Conservation (phyloP, 1,139 yeast species). For the Suhomyces bolitotheri region DNA sequence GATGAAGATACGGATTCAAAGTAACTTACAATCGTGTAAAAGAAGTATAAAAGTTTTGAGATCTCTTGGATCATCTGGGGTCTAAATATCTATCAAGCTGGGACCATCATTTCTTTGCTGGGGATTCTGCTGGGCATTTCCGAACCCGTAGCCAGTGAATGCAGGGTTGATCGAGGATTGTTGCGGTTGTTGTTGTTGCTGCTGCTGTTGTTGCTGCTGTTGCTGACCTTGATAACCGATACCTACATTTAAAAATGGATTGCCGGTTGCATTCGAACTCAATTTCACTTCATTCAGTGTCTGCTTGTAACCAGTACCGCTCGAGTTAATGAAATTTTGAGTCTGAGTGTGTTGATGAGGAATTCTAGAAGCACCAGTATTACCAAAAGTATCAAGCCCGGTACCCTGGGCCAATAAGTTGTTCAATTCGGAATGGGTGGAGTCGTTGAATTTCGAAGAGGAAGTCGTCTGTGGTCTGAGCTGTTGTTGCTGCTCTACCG, state of each 20-base stretch:
- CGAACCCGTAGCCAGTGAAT: slow-evolving; percentile 93
- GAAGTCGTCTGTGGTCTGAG: slow-evolving; percentile 35
- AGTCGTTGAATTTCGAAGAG: slow-evolving; percentile 49
- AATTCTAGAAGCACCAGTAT: slow-evolving; percentile 82
- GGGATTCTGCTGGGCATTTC: slow-evolving; percentile 54
- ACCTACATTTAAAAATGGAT: slow-evolving; percentile 77
- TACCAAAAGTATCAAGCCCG: slow-evolving; percentile 94
- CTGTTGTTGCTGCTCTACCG: slow-evolving; percentile 13
- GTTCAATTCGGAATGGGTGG: slow-evolving; percentile 67
- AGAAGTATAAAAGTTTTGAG: slow-evolving; percentile 7
- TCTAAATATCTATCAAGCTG: slow-evolving; percentile 48
- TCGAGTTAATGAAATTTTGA: slow-evolving; percentile 77
- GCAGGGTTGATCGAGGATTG: slow-evolving; percentile 34
- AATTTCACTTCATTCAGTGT: slow-evolving; percentile 39
- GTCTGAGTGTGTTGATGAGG: slow-evolving; percentile 93
- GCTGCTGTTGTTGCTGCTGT: slow-evolving; percentile 52
- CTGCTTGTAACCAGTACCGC: slow-evolving; percentile 79
- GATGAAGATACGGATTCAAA: background rate
- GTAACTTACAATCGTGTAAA: slow-evolving; percentile 1
- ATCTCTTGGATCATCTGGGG: slow-evolving; percentile 8
- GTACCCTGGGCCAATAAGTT: slow-evolving; percentile 81
- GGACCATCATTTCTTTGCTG: slow-evolving; percentile 43
- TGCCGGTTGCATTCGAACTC: slow-evolving; percentile 51
- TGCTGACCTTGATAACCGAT: slow-evolving; percentile 61
- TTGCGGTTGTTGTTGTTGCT: too few relatives aligned